Conservation (phyloP, 2,329 filamentous ascomycete genomes). For the Colletotrichum viniferum region DNA sequence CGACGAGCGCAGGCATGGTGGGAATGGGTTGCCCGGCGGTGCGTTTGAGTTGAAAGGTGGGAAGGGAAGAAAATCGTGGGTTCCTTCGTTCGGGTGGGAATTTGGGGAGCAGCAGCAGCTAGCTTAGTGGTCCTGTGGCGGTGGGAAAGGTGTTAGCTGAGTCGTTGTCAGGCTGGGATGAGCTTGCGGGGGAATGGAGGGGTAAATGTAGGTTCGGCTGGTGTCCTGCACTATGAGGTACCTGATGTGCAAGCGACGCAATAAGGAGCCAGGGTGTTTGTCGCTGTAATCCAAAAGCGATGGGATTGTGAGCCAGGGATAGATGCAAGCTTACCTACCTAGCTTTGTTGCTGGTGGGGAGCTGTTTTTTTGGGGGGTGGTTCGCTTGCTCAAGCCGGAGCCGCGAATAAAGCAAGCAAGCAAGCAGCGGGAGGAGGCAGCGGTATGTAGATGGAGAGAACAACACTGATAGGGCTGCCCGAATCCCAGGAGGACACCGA, state of each 20-base stretch:
- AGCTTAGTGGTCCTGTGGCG: constrained; percentile 5
- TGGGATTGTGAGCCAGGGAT: background rate
- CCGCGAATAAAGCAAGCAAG: background rate
- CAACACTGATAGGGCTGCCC: background rate
- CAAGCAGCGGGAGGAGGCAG: background rate
- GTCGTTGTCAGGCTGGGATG: constrained; percentile 16
- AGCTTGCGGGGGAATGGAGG: constrained; percentile 23
- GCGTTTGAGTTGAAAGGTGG: background rate
- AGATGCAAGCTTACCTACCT: background rate
- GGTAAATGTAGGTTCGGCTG: constrained; percentile 13
- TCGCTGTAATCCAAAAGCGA: background rate
- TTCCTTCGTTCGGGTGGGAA: background rate
- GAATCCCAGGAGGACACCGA: background rate
- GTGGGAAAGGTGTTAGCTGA: constrained; percentile 14
- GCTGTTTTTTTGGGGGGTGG: background rate
- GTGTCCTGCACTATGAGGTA: background rate
- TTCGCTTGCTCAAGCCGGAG: background rate
- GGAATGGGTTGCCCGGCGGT: background rate
- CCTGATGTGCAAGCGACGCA: background rate
- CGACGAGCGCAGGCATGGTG: constrained; percentile 41
- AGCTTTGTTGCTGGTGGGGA: background rate
- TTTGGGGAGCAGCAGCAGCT: background rate
- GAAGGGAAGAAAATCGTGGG: background rate
- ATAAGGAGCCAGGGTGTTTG: background rate
- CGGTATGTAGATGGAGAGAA: background rate